Conservation (phyloP, 2,329 filamentous ascomycete genomes). For the Pleomassaria siparia region DNA sequence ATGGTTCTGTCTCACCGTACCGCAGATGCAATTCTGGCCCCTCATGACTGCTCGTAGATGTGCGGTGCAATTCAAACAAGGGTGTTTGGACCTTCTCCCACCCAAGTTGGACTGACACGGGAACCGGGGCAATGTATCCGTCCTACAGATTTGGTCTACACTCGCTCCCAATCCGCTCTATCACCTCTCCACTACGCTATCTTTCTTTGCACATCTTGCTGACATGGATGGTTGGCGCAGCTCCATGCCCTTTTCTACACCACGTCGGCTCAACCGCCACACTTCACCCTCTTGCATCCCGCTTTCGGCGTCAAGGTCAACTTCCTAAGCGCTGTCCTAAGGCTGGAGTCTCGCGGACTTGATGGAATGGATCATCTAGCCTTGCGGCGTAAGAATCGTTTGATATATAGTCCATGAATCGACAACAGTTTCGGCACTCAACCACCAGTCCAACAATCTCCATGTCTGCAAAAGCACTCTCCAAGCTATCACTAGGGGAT, state of each 20-base stretch:
- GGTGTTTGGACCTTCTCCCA: constrained; percentile 11
- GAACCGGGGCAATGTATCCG: neutral
- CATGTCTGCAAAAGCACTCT: constrained; percentile 42
- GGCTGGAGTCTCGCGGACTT: constrained; percentile 24
- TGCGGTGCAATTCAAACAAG: constrained; percentile 2
- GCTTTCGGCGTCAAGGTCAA: constrained; percentile 34
- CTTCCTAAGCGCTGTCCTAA: constrained; percentile 32
- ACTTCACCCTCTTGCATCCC: constrained; percentile 27
- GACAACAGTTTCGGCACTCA: constrained; percentile 11
- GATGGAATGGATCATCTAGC: constrained; percentile 25
- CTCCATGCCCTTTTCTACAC: neutral
- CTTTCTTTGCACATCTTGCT: neutral
- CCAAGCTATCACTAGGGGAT: constrained; percentile 39
- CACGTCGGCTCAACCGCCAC: constrained; percentile 30
- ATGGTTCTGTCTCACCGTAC: constrained; percentile 13
- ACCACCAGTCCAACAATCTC: constrained; percentile 19
- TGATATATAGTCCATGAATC: constrained; percentile 35
- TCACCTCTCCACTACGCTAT: neutral
- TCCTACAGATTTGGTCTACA: neutral
- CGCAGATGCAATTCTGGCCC: constrained; percentile 12
- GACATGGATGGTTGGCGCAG: constrained; percentile 1
- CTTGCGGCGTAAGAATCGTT: constrained; percentile 31
- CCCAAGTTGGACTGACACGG: constrained; percentile 8
- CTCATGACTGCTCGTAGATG: constrained; percentile 9
- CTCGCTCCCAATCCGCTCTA: neutral